Evolutionary conservation across 139 green algal species (phyloP).

Genomic region (Chlorella sorokiniana): DNA sequence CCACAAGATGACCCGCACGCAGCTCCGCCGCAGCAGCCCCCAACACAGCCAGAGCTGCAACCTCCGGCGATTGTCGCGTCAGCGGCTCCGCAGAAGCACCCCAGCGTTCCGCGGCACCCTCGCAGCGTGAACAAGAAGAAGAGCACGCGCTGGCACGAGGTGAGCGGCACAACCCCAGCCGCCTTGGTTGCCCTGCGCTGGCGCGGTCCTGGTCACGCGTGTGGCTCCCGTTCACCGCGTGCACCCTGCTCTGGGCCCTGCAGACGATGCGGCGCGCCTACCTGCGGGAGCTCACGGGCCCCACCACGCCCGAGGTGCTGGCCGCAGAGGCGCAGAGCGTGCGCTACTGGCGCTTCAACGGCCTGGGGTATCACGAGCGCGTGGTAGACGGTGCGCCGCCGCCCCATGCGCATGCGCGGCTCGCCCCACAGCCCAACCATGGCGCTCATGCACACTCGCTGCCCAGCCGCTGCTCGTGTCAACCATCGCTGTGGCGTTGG

Average conservation of each 20-base stretch:
- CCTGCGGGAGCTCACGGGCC: conserved; percentile 9
- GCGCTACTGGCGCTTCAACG: background rate
- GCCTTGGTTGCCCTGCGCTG: too few relatives aligned
- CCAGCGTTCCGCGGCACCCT: background rate
- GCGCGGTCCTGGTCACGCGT: background rate
- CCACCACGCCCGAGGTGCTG: background rate
- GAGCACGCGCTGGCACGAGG: background rate
- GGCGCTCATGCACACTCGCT: too few relatives aligned
- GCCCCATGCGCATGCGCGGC: too few relatives aligned
- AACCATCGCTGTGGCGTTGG: too few relatives aligned
- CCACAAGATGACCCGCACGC: too few relatives aligned
- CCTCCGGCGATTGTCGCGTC: too few relatives aligned
- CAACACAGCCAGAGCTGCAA: too few relatives aligned
- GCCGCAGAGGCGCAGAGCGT: conserved; percentile 10
- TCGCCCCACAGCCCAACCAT: too few relatives aligned
- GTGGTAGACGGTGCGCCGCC: conserved; percentile 55
- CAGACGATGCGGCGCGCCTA: conserved; percentile 6
- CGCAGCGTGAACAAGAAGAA: background rate
- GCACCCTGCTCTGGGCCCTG: background rate
- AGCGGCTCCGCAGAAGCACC: background rate
- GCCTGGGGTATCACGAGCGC: conserved; percentile 25
- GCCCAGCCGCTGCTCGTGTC: too few relatives aligned
- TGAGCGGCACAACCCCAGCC: background rate
- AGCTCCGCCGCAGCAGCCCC: background rate
- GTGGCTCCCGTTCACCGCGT: background rate